phyloP scores from a whole-genome alignment of 768 basidiomycete species.

The Leucocoprinus birnbaumii region DNA sequence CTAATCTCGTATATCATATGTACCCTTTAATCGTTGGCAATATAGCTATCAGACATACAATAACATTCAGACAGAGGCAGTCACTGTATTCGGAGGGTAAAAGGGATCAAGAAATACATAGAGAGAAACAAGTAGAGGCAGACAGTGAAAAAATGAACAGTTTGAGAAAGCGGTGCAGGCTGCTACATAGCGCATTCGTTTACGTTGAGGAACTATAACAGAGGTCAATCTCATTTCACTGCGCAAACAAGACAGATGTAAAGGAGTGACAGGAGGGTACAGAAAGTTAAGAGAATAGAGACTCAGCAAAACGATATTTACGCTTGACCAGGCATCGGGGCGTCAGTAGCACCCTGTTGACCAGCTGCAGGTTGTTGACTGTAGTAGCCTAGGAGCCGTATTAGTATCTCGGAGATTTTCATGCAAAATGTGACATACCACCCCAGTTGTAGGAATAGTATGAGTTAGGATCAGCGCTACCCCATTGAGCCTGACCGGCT shows the following conservation, averaged over 20 bases:
- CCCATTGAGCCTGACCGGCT: conserved; percentile 75
- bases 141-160: conserved; percentile 18
- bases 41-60: background rate
- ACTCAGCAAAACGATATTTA: conserved; percentile 21
- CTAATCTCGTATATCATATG: conserved; percentile 21
- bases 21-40: conserved; percentile 13
- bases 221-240: conserved; percentile 14
- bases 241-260: conserved; percentile 23
- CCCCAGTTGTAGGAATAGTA: conserved; percentile 87
- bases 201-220: conserved; percentile 13
- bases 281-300: conserved; percentile 18
- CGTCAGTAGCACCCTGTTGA: conserved; percentile 58
- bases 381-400: conserved; percentile 63
- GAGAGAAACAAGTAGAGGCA: conserved; percentile 17
- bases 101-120: conserved; percentile 16
- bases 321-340: conserved; percentile 49
- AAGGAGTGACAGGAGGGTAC: conserved; percentile 21
- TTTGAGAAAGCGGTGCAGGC: background rate
- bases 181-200: conserved; percentile 20
- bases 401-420: conserved; percentile 7
- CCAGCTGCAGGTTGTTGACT: conserved; percentile 62
- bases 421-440: conserved; percentile 42
- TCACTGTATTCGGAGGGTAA: conserved; percentile 15
- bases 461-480: conserved; percentile 63
- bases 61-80: background rate